phyloP scores from a whole-genome alignment of 2,329 filamentous ascomycete species.

The Chaetomium globosum region DNA sequence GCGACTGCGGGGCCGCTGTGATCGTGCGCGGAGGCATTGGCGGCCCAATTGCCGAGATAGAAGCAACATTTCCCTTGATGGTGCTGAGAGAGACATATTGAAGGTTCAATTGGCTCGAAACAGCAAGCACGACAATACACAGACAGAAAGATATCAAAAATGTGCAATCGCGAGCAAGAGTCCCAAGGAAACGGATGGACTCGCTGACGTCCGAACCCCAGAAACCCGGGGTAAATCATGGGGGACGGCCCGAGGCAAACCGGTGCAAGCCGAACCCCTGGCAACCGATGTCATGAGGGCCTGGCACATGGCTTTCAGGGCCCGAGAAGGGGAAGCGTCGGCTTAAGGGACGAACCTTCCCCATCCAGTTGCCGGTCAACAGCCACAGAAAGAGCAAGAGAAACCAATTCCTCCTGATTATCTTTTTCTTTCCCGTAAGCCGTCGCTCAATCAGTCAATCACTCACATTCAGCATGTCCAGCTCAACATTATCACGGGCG shows the following conservation, averaged over 20 bases:
- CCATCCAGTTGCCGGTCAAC: not conserved
- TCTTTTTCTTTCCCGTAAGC: not conserved
- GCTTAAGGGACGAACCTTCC: conserved; percentile 22
- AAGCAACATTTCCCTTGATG: conserved; percentile 50
- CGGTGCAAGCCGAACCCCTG: conserved; percentile 39
- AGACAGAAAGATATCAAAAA: not conserved
- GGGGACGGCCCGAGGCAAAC: conserved; percentile 47
- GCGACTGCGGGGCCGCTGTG: conserved; percentile 35
- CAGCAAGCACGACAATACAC: conserved; percentile 18
- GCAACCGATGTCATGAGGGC: conserved; percentile 17
- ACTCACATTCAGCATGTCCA: conserved; percentile 44
- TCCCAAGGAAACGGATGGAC: conserved; percentile 14
- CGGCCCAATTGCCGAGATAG: conserved; percentile 50
- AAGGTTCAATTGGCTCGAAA: conserved; percentile 20
- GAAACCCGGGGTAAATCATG: conserved; percentile 9
- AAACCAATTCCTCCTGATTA: not conserved
- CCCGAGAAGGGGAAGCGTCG: conserved; percentile 23
- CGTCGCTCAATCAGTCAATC: not conserved
- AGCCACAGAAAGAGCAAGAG: conserved; percentile 7
- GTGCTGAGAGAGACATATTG: conserved; percentile 53
- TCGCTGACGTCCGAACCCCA: conserved; percentile 15
- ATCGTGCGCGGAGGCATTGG: conserved; percentile 32
- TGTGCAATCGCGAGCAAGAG: conserved; percentile 1
- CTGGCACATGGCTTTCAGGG: conserved; percentile 16
- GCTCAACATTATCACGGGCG: conserved; percentile 43